Conservation (phyloP, 2,329 filamentous ascomycete genomes). For the Penicillium paneum region DNA sequence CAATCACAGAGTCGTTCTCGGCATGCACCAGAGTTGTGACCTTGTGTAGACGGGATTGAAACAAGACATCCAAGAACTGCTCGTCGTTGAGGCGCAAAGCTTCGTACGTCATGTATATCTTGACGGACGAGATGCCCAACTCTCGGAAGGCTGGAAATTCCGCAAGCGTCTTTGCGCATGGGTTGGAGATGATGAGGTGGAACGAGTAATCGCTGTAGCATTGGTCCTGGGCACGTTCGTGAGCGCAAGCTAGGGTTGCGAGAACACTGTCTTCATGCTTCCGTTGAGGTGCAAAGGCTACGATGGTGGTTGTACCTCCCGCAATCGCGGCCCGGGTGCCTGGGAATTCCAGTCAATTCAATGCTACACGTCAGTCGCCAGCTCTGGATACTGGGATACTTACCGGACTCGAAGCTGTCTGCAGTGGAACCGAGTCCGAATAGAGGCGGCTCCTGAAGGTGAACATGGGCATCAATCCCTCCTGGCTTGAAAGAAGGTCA, state of each 20-base stretch:
- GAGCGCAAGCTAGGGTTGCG: neutral
- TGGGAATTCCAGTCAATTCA: neutral
- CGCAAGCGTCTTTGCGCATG: slow-evolving; percentile 28
- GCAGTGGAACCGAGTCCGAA: neutral
- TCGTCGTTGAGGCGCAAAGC: slow-evolving; percentile 41
- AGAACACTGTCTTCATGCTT: neutral
- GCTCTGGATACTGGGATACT: neutral
- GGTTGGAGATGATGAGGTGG: slow-evolving; percentile 41
- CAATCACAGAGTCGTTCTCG: neutral
- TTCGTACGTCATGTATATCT: slow-evolving; percentile 51
- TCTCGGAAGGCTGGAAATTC: slow-evolving; percentile 38
- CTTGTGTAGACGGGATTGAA: neutral
- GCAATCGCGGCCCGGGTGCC: slow-evolving; percentile 45
- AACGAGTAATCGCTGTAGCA: slow-evolving; percentile 56
- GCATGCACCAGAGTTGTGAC: neutral
- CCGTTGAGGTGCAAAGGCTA: slow-evolving; percentile 53
- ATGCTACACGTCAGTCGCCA: neutral
- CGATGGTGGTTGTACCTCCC: slow-evolving; percentile 58
- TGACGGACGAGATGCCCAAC: slow-evolving; percentile 22
- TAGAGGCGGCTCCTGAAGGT: slow-evolving; percentile 18
- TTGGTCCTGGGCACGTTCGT: neutral
- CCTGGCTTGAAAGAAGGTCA: slow-evolving; percentile 31
- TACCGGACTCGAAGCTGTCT: neutral
- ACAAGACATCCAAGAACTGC: slow-evolving; percentile 45
- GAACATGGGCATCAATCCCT: slow-evolving; percentile 51